Conservation (phyloP, 129 eudicot species). For the Tagetes patula region DNA sequence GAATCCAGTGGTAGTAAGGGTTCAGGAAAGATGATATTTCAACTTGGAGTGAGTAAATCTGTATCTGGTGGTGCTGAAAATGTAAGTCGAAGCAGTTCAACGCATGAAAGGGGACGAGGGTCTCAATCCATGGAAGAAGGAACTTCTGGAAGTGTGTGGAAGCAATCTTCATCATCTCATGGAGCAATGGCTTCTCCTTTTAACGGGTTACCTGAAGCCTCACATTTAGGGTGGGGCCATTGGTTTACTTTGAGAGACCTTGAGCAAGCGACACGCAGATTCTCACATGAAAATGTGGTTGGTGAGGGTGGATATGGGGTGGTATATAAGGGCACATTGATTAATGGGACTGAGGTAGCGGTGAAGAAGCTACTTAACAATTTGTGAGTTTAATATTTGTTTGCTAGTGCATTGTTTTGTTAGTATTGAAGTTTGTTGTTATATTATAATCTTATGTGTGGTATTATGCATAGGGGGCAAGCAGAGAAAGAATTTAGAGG, state of each 20-base stretch:
- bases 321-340: constrained; percentile 68
- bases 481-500: constrained; percentile 95
- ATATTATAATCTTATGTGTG: not conserved
- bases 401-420: not conserved
- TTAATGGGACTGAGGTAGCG: constrained; percentile 88
- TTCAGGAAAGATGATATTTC: constrained; percentile 64
- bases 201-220: constrained; percentile 81
- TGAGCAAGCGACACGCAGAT: constrained; percentile 67
- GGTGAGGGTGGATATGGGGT: constrained; percentile 99
- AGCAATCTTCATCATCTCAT: constrained; percentile 51
- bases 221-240: constrained; percentile 99
- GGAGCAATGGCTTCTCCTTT: constrained; percentile 77
- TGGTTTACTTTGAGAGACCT: constrained; percentile 98
- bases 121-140: constrained; percentile 92
- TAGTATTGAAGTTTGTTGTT: constrained; percentile 15
- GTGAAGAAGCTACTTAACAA: constrained; percentile 92
- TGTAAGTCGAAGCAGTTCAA: constrained; percentile 72
- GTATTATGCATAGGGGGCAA: constrained; percentile 64
- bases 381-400: constrained; percentile 52
- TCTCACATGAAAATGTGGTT: constrained; percentile 65
- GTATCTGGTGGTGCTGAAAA: constrained; percentile 77
- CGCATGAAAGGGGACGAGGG: constrained; percentile 58
- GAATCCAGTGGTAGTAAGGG: constrained; percentile 55
- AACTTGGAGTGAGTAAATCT: constrained; percentile 73
- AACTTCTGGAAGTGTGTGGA: constrained; percentile 62